phyloP scores from a whole-genome alignment of 176 grass and related monocot genomes.

The Zoysia pacifica region DNA sequence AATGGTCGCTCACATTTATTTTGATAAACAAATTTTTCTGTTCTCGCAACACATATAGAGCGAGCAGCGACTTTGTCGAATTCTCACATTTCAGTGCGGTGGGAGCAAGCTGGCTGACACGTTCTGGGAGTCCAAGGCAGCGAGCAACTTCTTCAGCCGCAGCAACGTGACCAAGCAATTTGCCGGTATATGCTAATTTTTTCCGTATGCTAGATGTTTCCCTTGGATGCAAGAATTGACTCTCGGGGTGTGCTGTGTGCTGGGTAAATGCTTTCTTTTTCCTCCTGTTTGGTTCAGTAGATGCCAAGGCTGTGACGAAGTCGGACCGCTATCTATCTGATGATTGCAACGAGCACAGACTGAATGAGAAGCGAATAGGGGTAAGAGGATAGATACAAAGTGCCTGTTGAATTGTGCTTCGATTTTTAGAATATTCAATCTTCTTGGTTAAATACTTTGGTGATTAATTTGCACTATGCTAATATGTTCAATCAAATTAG shows the following conservation, averaged over 20 bases:
- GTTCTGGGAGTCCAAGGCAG: conserved; percentile 71
- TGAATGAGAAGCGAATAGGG: conserved; percentile 98
- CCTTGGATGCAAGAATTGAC: neutral
- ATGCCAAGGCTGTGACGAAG: conserved; percentile 49
- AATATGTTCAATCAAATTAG: neutral
- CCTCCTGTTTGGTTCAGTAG: conserved; percentile 38
- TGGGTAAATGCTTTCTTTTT: conserved; percentile 6
- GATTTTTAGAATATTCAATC: neutral
- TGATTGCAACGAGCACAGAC: conserved; percentile 90
- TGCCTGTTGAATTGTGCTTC: neutral
- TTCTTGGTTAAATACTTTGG: neutral
- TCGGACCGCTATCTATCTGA: conserved; percentile 65
- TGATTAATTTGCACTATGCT: neutral
- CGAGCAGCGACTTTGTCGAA: conserved; percentile 11
- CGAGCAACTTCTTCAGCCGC: conserved; percentile 69
- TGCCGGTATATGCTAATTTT: conserved; percentile 43
- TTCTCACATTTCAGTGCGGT: conserved; percentile 54
- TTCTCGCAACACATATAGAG: no score
- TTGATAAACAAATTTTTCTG: no score
- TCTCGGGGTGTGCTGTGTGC: conserved; percentile 21
- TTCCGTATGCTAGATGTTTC: conserved; percentile 28
- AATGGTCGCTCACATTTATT: no score
- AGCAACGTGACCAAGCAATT: conserved; percentile 69
- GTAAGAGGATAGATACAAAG: conserved; percentile 52
- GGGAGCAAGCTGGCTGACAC: conserved; percentile 48